Conservation (phyloP, 116 monocot species). For the Thalassia testudinum region DNA sequence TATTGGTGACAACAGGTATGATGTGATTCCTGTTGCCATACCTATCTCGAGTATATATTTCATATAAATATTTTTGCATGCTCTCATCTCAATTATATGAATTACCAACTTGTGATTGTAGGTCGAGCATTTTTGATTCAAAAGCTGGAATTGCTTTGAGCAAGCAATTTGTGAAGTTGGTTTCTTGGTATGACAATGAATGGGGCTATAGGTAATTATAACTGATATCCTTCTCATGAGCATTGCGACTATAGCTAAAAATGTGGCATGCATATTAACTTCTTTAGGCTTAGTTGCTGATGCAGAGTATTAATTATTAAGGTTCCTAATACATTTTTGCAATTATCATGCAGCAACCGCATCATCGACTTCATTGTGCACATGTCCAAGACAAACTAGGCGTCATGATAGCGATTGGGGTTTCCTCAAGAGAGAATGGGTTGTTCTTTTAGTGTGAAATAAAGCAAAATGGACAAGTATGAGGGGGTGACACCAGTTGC, state of each 20-base stretch:
- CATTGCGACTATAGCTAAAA: too few species aligned
- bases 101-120: background rate
- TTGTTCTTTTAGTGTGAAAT: too few species aligned
- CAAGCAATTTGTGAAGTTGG: slow-evolving; percentile 41
- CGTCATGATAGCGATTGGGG: too few species aligned
- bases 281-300: too few species aligned
- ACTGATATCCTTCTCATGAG: too few species aligned
- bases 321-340: too few species aligned
- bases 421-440: too few species aligned
- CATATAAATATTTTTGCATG: background rate
- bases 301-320: too few species aligned
- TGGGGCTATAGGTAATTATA: slow-evolving; percentile 68
- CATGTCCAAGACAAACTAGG: slow-evolving; percentile 17
- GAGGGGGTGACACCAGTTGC: too few species aligned
- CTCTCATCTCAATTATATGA: too few species aligned
- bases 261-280: too few species aligned
- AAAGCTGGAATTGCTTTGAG: slow-evolving; percentile 68
- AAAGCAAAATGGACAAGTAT: too few species aligned
- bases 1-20: slow-evolving; percentile 43
- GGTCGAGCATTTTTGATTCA: slow-evolving; percentile 74
- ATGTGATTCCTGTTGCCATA: background rate
- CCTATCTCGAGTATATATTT: background rate
- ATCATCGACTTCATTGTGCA: slow-evolving; percentile 66
- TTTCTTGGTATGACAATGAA: slow-evolving; percentile 73
- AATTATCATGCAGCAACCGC: slow-evolving; percentile 37